Evolutionary conservation across 73 alveolate genomes (phyloP).

Genomic region (Tetrahymena borealis): DNA sequence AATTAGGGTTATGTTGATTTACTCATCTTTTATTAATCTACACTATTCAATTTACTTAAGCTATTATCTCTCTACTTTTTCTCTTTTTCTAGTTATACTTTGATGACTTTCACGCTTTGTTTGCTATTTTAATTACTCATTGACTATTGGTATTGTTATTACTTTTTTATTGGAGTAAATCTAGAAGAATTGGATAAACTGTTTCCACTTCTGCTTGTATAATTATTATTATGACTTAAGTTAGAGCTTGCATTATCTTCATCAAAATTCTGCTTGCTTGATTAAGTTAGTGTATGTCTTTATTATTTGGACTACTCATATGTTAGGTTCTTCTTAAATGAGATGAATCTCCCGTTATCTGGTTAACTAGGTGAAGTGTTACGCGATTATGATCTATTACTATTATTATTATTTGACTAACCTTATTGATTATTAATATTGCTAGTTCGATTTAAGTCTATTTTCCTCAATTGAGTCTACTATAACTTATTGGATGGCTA

Average conservation of each 20-base stretch:
- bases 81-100: neutral
- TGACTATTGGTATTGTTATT: neutral
- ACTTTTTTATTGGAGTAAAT: neutral
- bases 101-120: neutral
- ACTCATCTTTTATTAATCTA: too few species aligned
- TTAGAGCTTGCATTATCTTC: too few species aligned
- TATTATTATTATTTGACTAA: neutral
- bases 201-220: neutral
- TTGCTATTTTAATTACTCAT: neutral
- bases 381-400: neutral
- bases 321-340: neutral
- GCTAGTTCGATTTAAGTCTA: neutral
- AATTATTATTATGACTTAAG: neutral
- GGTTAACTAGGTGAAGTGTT: neutral
- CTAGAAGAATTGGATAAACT: neutral
- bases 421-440: neutral
- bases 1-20: too few species aligned
- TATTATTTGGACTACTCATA: neutral
- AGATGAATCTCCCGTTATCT: neutral
- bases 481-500: neutral
- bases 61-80: neutral
- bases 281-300: neutral
- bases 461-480: neutral
- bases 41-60: neutral
- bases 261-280: neutral